These are phyloP conservation scores for Parsonsia alboflavescens DNA, from an alignment of 257 asterid genomes.

Conservation along the genomic window DNA sequence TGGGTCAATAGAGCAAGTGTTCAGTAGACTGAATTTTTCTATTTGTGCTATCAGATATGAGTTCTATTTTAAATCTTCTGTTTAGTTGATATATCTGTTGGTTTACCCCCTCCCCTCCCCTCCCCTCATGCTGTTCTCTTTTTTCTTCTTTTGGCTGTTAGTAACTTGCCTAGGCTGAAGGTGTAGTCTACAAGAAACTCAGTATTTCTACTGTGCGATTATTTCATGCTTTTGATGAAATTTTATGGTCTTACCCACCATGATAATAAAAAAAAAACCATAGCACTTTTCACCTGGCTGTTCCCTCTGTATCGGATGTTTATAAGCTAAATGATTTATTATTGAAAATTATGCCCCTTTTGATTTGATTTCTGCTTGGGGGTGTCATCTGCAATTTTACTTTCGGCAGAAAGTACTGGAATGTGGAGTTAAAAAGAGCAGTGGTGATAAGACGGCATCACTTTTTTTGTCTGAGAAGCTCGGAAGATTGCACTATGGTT, in stretches of 20 bases:
- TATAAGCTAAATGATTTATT: background rate
- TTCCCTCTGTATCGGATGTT: background rate
- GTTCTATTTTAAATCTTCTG: background rate
- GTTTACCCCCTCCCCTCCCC: background rate
- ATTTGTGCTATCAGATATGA: background rate
- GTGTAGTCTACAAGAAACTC: background rate
- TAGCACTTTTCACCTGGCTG: background rate
- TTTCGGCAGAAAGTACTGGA: constrained; percentile 73
- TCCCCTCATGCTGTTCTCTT: too few relatives aligned
- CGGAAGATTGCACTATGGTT: constrained; percentile 53
- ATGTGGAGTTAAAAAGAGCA: constrained; percentile 67
- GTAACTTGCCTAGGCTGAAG: background rate
- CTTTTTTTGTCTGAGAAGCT: constrained; percentile 65
- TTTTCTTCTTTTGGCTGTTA: background rate
- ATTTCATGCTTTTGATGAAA: background rate
- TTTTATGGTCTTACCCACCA: background rate
- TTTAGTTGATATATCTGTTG: background rate
- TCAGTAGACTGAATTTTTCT: background rate
- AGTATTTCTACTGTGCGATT: background rate
- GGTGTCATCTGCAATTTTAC: constrained; percentile 13
- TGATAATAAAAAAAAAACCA: background rate
- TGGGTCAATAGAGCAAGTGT: background rate
- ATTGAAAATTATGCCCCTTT: background rate
- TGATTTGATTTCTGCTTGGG: background rate
- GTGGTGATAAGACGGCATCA: constrained; percentile 65